Percentiles rank a stretch among this genome's conserved stretches.
These are phyloP conservation scores for Lentithecium fluviatile DNA, from an alignment of 495 filamentous ascomycete species.

Conservation along the genomic window DNA sequence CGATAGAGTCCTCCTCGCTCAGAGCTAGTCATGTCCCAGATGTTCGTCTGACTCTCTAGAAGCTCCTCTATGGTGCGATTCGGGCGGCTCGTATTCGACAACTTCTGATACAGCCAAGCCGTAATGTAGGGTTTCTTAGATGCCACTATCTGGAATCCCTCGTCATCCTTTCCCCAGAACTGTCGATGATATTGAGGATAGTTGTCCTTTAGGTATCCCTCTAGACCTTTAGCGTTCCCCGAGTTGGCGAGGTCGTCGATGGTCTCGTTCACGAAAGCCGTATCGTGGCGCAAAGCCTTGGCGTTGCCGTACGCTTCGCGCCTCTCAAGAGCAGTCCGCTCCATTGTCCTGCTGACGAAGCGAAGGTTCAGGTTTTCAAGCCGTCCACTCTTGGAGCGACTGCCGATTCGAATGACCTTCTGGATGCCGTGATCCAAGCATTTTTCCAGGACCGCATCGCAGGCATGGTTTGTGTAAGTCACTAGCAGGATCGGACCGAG, in stretches of 20 bases:
- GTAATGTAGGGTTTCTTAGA: not conserved
- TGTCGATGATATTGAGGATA: conserved; percentile 11
- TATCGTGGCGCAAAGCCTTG: too few relatives aligned
- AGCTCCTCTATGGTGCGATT: not conserved
- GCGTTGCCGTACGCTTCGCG: too few relatives aligned
- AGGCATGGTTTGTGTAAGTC: conserved; percentile 58
- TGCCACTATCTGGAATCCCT: conserved; percentile 33
- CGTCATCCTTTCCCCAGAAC: conserved; percentile 31
- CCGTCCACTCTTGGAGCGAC: conserved; percentile 60
- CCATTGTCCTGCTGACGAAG: too few relatives aligned
- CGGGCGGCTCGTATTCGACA: not conserved
- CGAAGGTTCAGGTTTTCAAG: conserved; percentile 40
- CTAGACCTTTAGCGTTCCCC: conserved; percentile 30
- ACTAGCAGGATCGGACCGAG: conserved; percentile 26
- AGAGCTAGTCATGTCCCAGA: not conserved
- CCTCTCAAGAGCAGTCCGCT: too few relatives aligned
- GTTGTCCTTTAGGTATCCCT: conserved; percentile 12
- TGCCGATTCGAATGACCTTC: conserved; percentile 69
- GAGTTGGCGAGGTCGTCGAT: conserved; percentile 33
- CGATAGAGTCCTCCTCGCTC: not conserved
- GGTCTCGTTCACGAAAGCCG: conserved; percentile 34
- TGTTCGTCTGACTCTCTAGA: not conserved
- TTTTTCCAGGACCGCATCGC: conserved; percentile 72
- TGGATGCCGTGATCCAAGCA: conserved; percentile 54
- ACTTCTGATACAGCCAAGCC: not conserved